Evolutionary conservation across 2,329 filamentous ascomycete species (phyloP), one percentile per base, ranked within the genome.

Genomic region (Bipolaris victoriae): DNA sequence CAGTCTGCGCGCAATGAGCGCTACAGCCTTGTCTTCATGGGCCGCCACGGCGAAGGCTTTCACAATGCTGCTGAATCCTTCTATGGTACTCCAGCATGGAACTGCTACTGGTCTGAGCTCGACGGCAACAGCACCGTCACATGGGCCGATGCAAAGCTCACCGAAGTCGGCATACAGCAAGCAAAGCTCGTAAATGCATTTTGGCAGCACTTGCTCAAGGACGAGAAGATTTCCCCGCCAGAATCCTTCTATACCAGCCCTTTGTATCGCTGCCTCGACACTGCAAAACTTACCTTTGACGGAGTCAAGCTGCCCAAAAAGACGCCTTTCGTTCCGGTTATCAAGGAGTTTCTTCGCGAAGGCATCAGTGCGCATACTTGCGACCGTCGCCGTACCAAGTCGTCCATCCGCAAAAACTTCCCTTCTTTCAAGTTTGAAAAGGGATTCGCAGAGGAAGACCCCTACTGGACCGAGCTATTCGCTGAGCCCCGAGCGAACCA

Each of bases 81-180:
- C 71, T 90, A 89, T 64, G 88, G 88, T 45, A 90, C 87, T 0
- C 83, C 85, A 1, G 85, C 84, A 2, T 90, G 88, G 88, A 88
- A 90, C 76, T 83, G 86, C 72, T 89, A 90, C 78, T 91, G 86
- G 86, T 82, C 84, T 4, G 79, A 84, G 58, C 79, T 82, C 1
- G 83, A 88, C 35, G 88, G 88, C 61, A 89, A 90, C 67, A 82
- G 78, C 44, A 89, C 86, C 2, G 76, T 80, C 1, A 77, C 76
- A 26, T 91, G 88, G 88, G 79, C 83, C 2, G 88, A 90, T 64
- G 81, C 89, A 1, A 79, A 83, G 11, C 80, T 91, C 41, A 90
- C 88, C 0, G 72, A 78, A 1, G 77, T 76, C 0, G 89, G 89
- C 5, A 68, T 83, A 20, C 68, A 73, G 1, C 86, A 91, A 73